Percentiles rank a stretch among this genome's conserved stretches.
phyloP scores from a whole-genome alignment of 257 asterid species.

The Lithospermum erythrorhizon region DNA sequence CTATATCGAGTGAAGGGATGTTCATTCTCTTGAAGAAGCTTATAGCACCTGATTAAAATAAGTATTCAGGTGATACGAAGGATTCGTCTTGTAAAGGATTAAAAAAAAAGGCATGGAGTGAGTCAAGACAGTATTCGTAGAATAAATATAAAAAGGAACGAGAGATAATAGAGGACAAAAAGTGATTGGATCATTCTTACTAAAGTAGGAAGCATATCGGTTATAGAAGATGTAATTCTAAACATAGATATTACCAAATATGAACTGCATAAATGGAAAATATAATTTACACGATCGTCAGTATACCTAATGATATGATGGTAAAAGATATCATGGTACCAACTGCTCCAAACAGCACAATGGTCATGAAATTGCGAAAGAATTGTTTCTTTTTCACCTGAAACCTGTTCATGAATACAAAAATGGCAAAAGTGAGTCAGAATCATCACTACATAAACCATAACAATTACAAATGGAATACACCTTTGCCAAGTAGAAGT shows the following conservation, averaged over 20 bases:
- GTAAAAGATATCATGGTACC: slow-evolving; percentile 1
- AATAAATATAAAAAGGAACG: neutral
- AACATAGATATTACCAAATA: neutral
- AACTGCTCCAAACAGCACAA: neutral
- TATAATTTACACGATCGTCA: neutral
- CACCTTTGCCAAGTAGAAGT: neutral
- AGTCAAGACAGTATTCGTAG: neutral
- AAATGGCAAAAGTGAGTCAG: neutral
- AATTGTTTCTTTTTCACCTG: slow-evolving; percentile 1
- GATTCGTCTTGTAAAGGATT: neutral
- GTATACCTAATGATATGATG: slow-evolving; percentile 13
- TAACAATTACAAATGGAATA: neutral
- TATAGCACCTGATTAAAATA: slow-evolving; percentile 60
- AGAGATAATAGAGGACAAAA: too few relatives aligned
- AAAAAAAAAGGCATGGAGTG: neutral
- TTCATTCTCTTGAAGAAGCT: slow-evolving; percentile 54
- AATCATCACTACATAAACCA: neutral
- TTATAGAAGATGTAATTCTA: neutral
- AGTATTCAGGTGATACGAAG: neutral
- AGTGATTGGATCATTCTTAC: too few relatives aligned
- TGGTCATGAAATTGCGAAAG: neutral
- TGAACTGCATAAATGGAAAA: neutral
- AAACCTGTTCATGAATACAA: neutral
- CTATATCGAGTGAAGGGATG: slow-evolving; percentile 49
- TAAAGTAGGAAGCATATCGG: too few relatives aligned